Evolutionary conservation across 805 yeast species (phyloP), one percentile per base, ranked within the genome.

Genomic region (Wickerhamiella vanderwaltii): DNA sequence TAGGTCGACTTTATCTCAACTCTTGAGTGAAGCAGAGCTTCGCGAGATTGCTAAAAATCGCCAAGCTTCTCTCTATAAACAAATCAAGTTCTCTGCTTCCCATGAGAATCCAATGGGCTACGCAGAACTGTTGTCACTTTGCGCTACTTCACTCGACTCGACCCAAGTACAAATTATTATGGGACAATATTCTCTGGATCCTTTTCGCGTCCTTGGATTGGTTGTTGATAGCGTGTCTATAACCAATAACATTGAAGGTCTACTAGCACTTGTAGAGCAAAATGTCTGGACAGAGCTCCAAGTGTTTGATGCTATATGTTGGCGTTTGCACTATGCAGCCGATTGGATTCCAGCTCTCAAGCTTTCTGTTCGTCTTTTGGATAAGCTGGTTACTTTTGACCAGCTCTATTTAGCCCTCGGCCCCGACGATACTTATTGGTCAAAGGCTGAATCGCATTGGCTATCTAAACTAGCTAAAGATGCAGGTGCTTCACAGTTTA

Each of bases 121-220:
- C 26, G 31, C 29, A 20, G 33, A 35, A 17, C 26, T 41, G 7
- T 9, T 35, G 9, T 20, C 36, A 5, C 13, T 32, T 9, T 15
- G 22, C n/a, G n/a, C 25, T n/a, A 12, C 11, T 4, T 7, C 5
- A 7, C 24, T 34, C 1, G 23, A 18, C 13, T 24, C 32, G 29
- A 9, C 26, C 2, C 37, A 19, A 5, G n/a, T 41, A 9, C 28
- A 35, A 26, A 12, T 20, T 3, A n/a, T 35, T 6, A 35, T 41
- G 15, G 39, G 40, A 6, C 15, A 25, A 9, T 41, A 32, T 29
- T 18, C 23, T 5, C 40, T 41, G 13, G 44, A 41, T 6, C 36
- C 40, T 3, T 11, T 4, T 5, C 4, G 13, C 5, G 35, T 29
- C 9, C 24, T 40, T 12, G 33, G 18, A 3, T 16, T 28, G 16